phyloP scores from a whole-genome alignment of 257 asterid species.

The Rubia yunnanensis region DNA sequence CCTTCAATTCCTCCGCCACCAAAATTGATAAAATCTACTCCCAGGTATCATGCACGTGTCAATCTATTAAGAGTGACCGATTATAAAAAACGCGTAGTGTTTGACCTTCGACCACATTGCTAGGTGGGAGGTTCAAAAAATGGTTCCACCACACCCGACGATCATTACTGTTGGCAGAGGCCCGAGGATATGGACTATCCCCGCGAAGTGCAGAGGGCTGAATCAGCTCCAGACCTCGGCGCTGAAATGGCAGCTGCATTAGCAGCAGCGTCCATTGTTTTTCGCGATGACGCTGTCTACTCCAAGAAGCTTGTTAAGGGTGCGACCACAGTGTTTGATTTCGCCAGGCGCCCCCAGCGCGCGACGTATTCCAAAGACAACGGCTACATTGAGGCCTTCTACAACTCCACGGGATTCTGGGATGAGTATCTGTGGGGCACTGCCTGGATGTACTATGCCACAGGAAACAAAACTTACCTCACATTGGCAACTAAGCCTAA shows the following conservation, averaged over 20 bases:
- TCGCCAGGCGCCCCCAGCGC: slow-evolving; percentile 38
- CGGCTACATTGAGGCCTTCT: slow-evolving; percentile 45
- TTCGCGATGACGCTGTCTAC: slow-evolving; percentile 42
- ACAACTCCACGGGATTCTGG: slow-evolving; percentile 65
- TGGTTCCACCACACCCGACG: slow-evolving; percentile 64
- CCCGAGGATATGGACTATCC: slow-evolving; percentile 80
- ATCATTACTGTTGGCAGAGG: slow-evolving; percentile 81
- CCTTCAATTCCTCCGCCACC: slow-evolving; percentile 72
- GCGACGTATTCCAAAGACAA: slow-evolving; percentile 43
- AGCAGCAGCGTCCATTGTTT: slow-evolving; percentile 84
- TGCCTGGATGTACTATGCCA: slow-evolving; percentile 77
- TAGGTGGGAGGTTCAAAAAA: slow-evolving; percentile 67
- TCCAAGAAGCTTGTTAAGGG: slow-evolving; percentile 43
- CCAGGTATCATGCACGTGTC: slow-evolving; percentile 39
- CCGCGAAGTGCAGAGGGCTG: slow-evolving; percentile 37
- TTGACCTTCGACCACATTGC: neutral
- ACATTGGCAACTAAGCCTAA: slow-evolving; percentile 40
- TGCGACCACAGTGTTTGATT: slow-evolving; percentile 44
- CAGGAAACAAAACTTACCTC: slow-evolving; percentile 56
- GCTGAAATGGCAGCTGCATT: slow-evolving; percentile 83
- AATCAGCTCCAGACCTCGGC: slow-evolving; percentile 64
- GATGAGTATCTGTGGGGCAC: slow-evolving; percentile 87
- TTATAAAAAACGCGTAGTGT: no score
- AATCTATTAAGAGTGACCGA: no score
- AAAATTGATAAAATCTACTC: slow-evolving; percentile 48